phyloP scores from a whole-genome alignment of 1,284 basidiomycete genomes.

The Apiotrichum veenhuisii region DNA sequence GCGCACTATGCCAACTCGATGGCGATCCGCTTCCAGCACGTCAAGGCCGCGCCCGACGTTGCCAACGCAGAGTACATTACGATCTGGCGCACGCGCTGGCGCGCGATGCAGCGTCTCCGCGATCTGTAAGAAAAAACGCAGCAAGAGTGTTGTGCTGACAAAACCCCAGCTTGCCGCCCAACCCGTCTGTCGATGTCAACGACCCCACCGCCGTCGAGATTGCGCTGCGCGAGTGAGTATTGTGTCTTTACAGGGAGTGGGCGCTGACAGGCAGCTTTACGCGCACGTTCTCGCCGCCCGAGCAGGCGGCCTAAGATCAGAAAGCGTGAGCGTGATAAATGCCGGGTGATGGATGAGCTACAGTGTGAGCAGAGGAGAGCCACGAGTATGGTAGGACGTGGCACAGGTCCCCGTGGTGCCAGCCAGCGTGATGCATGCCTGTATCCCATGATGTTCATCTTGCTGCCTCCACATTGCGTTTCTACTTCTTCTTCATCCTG shows the following conservation, averaged over 20 bases:
- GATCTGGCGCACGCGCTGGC: constrained; percentile 78
- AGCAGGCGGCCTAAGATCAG: not conserved
- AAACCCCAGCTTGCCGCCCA: constrained; percentile 12
- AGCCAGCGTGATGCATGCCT: not conserved
- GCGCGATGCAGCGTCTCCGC: constrained; percentile 67
- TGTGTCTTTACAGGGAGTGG: not conserved
- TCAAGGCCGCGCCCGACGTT: constrained; percentile 59
- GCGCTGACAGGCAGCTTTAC: constrained; percentile 11
- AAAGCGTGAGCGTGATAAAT: too few species aligned
- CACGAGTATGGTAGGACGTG: too few species aligned
- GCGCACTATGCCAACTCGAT: constrained; percentile 83
- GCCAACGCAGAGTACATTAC: constrained; percentile 73
- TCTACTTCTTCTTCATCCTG: constrained; percentile 10
- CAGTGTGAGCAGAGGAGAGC: too few species aligned
- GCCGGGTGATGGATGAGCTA: too few species aligned
- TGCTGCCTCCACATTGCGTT: not conserved
- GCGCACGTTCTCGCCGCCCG: constrained; percentile 10
- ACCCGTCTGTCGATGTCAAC: constrained; percentile 26
- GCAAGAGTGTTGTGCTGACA: not conserved
- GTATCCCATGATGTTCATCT: not conserved
- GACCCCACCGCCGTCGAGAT: constrained; percentile 31
- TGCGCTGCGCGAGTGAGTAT: constrained; percentile 32
- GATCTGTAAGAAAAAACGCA: constrained; percentile 28
- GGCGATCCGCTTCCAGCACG: constrained; percentile 73
- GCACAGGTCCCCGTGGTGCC: too few species aligned